Evolutionary conservation across 2,329 filamentous ascomycete genomes (phyloP).

Genomic region (Fusarium piperis): DNA sequence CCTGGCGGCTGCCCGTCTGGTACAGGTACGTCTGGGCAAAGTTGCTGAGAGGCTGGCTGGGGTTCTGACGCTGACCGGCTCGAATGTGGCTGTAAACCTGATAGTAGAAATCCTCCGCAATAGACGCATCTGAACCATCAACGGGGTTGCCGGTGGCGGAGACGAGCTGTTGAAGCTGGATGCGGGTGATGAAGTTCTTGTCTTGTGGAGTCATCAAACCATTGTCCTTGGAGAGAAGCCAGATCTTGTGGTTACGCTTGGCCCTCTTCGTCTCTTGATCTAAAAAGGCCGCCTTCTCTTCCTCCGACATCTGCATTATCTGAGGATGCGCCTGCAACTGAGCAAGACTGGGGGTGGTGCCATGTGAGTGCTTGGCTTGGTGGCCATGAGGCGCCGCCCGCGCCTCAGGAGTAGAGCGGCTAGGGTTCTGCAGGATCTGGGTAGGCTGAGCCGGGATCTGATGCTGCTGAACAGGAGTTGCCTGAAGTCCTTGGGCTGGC

Average conservation of each 20-base stretch:
- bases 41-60: constrained; percentile 91
- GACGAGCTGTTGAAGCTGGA: constrained; percentile 95
- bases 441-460: constrained; percentile 66
- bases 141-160: constrained; percentile 88
- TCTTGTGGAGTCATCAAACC: constrained; percentile 99
- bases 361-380: constrained; percentile 59
- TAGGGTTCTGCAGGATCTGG: constrained; percentile 84
- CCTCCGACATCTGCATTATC: constrained; percentile 79
- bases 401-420: constrained; percentile 65
- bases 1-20: constrained; percentile 88
- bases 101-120: constrained; percentile 97
- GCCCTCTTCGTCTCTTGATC: constrained; percentile 93
- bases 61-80: constrained; percentile 87
- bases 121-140: constrained; percentile 81
- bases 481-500: constrained; percentile 45
- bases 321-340: constrained; percentile 50
- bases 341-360: constrained; percentile 53
- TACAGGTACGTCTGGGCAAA: constrained; percentile 98
- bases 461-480: constrained; percentile 46
- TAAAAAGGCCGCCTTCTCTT: constrained; percentile 84
- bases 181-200: constrained; percentile 99
- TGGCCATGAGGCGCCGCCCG: constrained; percentile 50
- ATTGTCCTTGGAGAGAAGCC: constrained; percentile 90
- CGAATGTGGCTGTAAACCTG: constrained; percentile 97
- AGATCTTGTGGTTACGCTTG: constrained; percentile 98